Percentiles rank a stretch among this genome's conserved stretches.
These are phyloP conservation scores for Chlamydomonas sphaeroides DNA, from an alignment of 139 green algal species.

Conservation along the genomic window DNA sequence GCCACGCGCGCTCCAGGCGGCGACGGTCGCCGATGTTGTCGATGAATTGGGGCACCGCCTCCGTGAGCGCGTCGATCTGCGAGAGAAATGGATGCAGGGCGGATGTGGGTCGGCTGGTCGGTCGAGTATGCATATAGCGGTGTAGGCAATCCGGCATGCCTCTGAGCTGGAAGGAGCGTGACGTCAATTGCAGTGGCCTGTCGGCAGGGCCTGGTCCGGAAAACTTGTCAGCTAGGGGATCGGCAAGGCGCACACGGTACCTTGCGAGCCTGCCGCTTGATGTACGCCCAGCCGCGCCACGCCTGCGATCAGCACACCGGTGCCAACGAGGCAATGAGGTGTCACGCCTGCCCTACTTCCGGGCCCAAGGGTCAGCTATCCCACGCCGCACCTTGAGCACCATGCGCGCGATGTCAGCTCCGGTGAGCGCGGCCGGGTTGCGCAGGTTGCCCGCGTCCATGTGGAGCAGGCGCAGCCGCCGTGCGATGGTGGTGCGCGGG, in stretches of 20 bases:
- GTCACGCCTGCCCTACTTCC: too few relatives aligned
- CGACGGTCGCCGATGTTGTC: conserved; percentile 44
- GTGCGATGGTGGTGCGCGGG: conserved; percentile 8
- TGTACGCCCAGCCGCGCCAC: conserved; percentile 23
- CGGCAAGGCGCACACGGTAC: not conserved
- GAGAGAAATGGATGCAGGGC: too few relatives aligned
- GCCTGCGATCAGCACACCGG: not conserved
- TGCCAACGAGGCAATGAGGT: too few relatives aligned
- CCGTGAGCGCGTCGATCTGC: conserved; percentile 38
- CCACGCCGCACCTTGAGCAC: conserved; percentile 21
- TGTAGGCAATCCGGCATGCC: too few relatives aligned
- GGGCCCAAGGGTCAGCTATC: too few relatives aligned
- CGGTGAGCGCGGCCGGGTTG: not conserved
- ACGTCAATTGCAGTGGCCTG: too few relatives aligned
- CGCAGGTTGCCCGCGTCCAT: conserved; percentile 2
- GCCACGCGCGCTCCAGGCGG: conserved; percentile 50
- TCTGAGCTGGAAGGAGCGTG: not conserved
- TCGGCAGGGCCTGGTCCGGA: too few relatives aligned
- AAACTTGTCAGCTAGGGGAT: too few relatives aligned
- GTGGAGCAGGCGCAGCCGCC: not conserved
- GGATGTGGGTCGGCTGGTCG: too few relatives aligned
- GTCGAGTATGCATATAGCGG: too few relatives aligned
- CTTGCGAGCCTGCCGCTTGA: conserved; percentile 37
- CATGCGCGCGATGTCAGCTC: conserved; percentile 18
- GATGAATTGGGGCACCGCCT: conserved; percentile 33